Percentiles rank a stretch among this genome's conserved stretches.
phyloP scores from a whole-genome alignment of 2,329 filamentous ascomycete genomes.

The Phaeosphaeriaceae sp. region DNA sequence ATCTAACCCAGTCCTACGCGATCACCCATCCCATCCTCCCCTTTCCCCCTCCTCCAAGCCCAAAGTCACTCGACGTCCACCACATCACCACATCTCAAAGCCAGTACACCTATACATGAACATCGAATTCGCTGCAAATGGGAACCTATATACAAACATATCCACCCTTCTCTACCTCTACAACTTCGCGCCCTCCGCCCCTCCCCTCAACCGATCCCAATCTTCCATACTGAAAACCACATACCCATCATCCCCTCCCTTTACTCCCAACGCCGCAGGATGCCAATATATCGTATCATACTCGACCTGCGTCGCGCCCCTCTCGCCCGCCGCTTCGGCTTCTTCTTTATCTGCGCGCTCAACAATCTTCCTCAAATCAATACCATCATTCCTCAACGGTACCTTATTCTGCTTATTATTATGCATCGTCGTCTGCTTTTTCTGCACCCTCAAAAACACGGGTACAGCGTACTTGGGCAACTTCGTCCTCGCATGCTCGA shows the following conservation, averaged over 20 bases:
- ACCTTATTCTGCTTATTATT: constrained; percentile 86
- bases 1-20: no score
- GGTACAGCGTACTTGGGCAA: constrained; percentile 79
- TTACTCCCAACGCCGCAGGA: constrained; percentile 44
- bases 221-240: constrained; percentile 65
- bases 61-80: not conserved
- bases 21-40: not conserved
- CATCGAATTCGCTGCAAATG: not conserved
- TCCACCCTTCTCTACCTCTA: constrained; percentile 5
- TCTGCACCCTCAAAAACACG: constrained; percentile 71
- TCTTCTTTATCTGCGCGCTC: constrained; percentile 48
- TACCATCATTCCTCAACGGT: constrained; percentile 70
- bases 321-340: constrained; percentile 43
- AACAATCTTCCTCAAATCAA: constrained; percentile 61
- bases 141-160: not conserved
- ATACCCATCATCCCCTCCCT: constrained; percentile 57
- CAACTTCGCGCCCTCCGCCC: constrained; percentile 26
- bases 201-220: constrained; percentile 62
- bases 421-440: constrained; percentile 67
- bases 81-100: not conserved
- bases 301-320: constrained; percentile 21
- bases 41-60: not conserved
- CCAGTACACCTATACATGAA: not conserved
- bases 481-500: constrained; percentile 64
- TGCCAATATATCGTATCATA: constrained; percentile 61